phyloP scores from a whole-genome alignment of 2,329 filamentous ascomycete species.

The Berkeleyomyces basicola region DNA sequence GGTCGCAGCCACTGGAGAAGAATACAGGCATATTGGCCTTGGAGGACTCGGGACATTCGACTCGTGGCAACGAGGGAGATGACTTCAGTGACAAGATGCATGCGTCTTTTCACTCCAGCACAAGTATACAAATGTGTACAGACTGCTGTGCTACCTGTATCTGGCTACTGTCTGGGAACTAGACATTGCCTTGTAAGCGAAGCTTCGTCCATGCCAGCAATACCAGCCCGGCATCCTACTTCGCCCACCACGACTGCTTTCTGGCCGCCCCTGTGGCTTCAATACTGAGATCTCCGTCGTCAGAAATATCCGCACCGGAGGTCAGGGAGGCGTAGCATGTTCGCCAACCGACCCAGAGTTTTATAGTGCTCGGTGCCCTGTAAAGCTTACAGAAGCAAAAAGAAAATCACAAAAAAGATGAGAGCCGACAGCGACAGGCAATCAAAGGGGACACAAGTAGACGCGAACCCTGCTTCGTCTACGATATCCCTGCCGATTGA shows the following conservation, averaged over 20 bases:
- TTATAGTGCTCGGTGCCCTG: background rate
- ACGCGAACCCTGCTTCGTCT: background rate
- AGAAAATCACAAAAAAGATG: background rate
- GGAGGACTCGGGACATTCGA: too few species aligned
- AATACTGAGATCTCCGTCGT: background rate
- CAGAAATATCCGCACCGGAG: background rate
- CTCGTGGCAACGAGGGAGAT: too few species aligned
- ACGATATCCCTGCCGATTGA: background rate
- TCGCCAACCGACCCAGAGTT: background rate
- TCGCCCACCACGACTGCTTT: background rate
- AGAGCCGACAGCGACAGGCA: background rate
- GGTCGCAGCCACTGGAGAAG: too few species aligned
- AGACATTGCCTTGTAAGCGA: background rate
- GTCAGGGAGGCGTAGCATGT: too few species aligned
- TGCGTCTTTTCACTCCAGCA: too few species aligned
- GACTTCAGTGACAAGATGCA: too few species aligned
- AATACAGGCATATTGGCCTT: too few species aligned
- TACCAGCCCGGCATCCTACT: background rate
- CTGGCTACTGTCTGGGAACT: too few species aligned
- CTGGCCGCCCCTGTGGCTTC: background rate
- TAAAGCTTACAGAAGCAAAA: background rate
- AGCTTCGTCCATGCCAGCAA: background rate
- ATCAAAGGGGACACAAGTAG: background rate
- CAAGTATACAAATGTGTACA: too few species aligned
- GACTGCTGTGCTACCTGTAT: too few species aligned